These are phyloP conservation scores for Globisporangium spiculum DNA, from an alignment of 352 stramenopile genomes.

Conservation along the genomic window DNA sequence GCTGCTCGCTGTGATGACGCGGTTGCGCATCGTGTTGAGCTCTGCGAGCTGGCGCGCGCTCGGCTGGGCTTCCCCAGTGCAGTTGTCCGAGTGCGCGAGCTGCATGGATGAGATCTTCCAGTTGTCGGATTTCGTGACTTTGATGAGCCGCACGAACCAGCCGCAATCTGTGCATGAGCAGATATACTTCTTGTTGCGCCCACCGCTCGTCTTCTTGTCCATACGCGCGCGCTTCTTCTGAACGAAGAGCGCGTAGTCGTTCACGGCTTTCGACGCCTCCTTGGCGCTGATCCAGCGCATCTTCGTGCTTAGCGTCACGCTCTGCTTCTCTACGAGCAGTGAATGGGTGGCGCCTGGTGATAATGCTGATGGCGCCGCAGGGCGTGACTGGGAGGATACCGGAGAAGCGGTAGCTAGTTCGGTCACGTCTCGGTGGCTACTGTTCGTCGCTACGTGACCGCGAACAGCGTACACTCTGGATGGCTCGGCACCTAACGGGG, in stretches of 20 bases:
- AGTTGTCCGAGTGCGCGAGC: conserved; percentile 68
- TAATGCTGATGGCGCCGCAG: neutral
- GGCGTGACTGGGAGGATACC: neutral
- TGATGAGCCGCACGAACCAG: conserved; percentile 81
- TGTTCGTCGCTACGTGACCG: neutral
- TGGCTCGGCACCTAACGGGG: neutral
- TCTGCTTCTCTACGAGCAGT: conserved; percentile 10
- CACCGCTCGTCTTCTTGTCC: conserved; percentile 78
- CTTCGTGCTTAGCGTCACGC: conserved; percentile 26
- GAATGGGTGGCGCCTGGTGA: neutral
- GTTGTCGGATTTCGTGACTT: conserved; percentile 84
- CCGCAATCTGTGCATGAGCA: conserved; percentile 69
- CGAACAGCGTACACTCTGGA: neutral
- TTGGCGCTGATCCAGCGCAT: conserved; percentile 83
- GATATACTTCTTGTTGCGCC: conserved; percentile 86
- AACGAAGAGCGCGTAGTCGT: conserved; percentile 72
- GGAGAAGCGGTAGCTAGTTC: neutral
- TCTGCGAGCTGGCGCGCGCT: conserved; percentile 74
- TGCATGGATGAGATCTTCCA: conserved; percentile 91
- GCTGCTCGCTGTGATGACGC: conserved; percentile 55
- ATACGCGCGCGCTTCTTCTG: conserved; percentile 78
- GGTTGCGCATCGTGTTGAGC: conserved; percentile 75
- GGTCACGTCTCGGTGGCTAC: neutral
- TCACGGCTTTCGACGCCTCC: conserved; percentile 75
- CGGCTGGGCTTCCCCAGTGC: conserved; percentile 60